Conservation (phyloP, 139 green algal genomes). For the Diplosphaera chodatii region DNA sequence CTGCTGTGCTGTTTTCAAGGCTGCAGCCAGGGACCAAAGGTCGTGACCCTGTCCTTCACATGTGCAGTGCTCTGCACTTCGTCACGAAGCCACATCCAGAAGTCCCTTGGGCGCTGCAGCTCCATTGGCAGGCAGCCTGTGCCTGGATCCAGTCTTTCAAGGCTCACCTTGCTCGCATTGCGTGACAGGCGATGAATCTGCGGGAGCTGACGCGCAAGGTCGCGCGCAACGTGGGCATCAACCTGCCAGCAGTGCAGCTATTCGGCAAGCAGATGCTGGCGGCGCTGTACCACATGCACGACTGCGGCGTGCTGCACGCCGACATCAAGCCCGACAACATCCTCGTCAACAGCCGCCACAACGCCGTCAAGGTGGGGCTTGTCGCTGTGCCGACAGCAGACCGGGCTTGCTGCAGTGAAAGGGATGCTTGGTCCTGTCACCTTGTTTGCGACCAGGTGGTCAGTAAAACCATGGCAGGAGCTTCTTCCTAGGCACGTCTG, state of each 20-base stretch:
- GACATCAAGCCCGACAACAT: conserved; percentile 99
- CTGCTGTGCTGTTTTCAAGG: too few relatives aligned
- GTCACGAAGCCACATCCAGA: too few relatives aligned
- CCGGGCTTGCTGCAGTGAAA: too few relatives aligned
- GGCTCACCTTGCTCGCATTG: not conserved
- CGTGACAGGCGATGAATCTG: conserved; percentile 79
- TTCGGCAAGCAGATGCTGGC: conserved; percentile 85
- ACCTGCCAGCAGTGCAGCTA: conserved; percentile 87
- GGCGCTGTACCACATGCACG: conserved; percentile 76
- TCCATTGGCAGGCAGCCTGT: not conserved
- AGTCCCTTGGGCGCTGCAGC: too few relatives aligned
- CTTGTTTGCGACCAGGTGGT: too few relatives aligned
- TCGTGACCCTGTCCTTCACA: too few relatives aligned
- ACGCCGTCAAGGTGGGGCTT: conserved; percentile 58
- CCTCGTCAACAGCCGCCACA: conserved; percentile 81
- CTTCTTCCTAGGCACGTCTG: too few relatives aligned
- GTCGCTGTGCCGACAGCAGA: too few relatives aligned
- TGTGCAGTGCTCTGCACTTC: too few relatives aligned
- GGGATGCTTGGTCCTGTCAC: too few relatives aligned
- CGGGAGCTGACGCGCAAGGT: conserved; percentile 93
- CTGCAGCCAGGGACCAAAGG: too few relatives aligned
- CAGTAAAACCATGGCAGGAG: too few relatives aligned
- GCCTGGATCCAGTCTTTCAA: not conserved
- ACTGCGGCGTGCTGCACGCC: conserved; percentile 88
- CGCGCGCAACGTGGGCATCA: conserved; percentile 90